Evolutionary conservation across 2,329 filamentous ascomycete species (phyloP), one percentile per base, ranked within the genome.

Genomic region (Nigrospora oryzae): DNA sequence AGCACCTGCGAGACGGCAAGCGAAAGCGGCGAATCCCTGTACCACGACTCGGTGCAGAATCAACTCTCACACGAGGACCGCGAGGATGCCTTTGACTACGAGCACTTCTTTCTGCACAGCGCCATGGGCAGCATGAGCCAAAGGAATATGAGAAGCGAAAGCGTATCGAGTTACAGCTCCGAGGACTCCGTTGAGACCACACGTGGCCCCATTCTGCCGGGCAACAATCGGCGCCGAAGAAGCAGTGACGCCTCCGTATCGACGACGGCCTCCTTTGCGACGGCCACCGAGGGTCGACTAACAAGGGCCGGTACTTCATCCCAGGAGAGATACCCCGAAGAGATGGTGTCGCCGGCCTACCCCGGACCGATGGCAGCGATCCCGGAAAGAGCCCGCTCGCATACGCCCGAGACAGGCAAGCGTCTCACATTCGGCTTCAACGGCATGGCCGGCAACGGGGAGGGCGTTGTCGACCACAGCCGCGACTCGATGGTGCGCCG

Each of bases 61-160:
- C 74, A 76, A 10, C 67, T 85, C 6, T 88, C 89, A 0, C 91
- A 97, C 57, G 91, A 97, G 66, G 89, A 96, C 62, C 85, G 91
- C 16, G 83, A 90, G 53, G 91, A 97, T 63, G 90, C 90, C 1
- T 97, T 97, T 57, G 91, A 97, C 62, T 97, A 97, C 51, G 87
- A 95, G 62, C 84, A 95, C 60, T 96, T 96, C 66, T 95, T 95
- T 63, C 73, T 96, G 13, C 89, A 96, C 62, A 95, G 88, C 53
- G 89, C 89, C 11, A 83, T 96, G 76, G 89, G 89, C 6, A 89
- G 77, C 3, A 83, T 89, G 57, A 81, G 76, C 52, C 69, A 74
- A 46, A 68, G 70, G 48, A 65, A 69, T n/a, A 63, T 74, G 46
- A 62, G 67, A 35, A 64, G 70, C 45, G 63, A 56, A 6, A 79